Conservation (phyloP, 495 filamentous ascomycete species). For the Penicillium silybi region DNA sequence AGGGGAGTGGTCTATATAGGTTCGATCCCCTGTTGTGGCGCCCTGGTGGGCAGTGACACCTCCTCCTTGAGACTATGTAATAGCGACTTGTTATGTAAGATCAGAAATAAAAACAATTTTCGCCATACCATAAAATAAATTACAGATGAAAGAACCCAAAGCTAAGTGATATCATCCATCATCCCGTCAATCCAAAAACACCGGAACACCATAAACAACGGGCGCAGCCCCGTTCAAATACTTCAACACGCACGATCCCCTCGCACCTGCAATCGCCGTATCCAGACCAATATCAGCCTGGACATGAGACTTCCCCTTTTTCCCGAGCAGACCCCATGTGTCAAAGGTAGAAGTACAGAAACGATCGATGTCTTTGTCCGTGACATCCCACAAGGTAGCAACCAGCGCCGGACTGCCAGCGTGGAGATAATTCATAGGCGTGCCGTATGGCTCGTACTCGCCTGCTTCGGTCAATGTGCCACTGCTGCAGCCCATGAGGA, state of each 20-base stretch:
- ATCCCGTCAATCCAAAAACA: conserved; percentile 56
- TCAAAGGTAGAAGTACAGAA: conserved; percentile 74
- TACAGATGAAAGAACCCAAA: not conserved
- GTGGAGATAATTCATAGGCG: conserved; percentile 84
- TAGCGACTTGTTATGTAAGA: too few species aligned
- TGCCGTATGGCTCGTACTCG: conserved; percentile 84
- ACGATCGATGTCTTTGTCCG: conserved; percentile 92
- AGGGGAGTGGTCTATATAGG: too few species aligned
- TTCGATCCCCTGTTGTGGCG: too few species aligned
- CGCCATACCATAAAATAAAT: too few species aligned
- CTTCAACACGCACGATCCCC: conserved; percentile 72
- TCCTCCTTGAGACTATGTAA: too few species aligned
- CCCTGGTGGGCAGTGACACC: too few species aligned
- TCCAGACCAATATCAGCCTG: conserved; percentile 50
- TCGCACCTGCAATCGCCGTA: conserved; percentile 70
- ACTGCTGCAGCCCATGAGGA: conserved; percentile 90
- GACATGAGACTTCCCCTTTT: conserved; percentile 14
- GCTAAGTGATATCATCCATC: not conserved
- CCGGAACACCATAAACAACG: conserved; percentile 91
- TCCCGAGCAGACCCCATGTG: conserved; percentile 72
- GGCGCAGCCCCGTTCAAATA: conserved; percentile 92
- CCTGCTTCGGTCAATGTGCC: conserved; percentile 74
- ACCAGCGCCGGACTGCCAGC: conserved; percentile 80
- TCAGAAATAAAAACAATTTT: too few species aligned
- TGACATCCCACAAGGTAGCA: conserved; percentile 95